phyloP scores from a whole-genome alignment of 2,329 filamentous ascomycete genomes.

The Fusarium pininemorale region DNA sequence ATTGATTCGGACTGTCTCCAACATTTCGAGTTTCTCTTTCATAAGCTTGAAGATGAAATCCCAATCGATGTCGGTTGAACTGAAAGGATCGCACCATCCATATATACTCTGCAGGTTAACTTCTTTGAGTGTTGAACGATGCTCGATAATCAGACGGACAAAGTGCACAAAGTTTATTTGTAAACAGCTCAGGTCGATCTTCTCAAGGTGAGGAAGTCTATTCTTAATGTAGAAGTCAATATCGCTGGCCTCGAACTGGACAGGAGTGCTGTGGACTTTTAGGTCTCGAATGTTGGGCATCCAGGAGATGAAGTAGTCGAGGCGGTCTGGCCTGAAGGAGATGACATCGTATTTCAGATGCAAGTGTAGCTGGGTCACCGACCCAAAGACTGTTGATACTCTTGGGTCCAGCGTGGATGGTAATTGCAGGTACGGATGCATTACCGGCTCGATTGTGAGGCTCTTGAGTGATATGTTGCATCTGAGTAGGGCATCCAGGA shows the following conservation, averaged over 20 bases:
- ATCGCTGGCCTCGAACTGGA: constrained; percentile 3
- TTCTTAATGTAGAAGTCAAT: constrained; percentile 30
- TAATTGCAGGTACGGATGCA: constrained; percentile 7
- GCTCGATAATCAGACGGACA: constrained; percentile 19
- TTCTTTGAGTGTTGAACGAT: constrained; percentile 24
- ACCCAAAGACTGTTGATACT: constrained; percentile 12
- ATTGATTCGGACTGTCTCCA: constrained; percentile 12
- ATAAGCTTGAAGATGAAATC: constrained; percentile 29
- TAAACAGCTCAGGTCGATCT: constrained; percentile 17
- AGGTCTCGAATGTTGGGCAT: constrained; percentile 35
- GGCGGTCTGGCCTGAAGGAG: constrained; percentile 17
- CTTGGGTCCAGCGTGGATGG: constrained; percentile 2
- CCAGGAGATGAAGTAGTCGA: constrained; percentile 32
- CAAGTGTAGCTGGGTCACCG: constrained; percentile 21
- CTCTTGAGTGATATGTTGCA: constrained; percentile 25
- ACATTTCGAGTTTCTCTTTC: neutral
- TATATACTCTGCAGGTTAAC: constrained; percentile 13
- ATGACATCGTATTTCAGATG: constrained; percentile 5
- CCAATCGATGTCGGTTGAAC: constrained; percentile 17
- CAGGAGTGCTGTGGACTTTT: constrained; percentile 1
- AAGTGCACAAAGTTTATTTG: constrained; percentile 28
- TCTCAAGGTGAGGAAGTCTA: constrained; percentile 31
- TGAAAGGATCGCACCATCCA: constrained; percentile 12
- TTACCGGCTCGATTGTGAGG: constrained; percentile 33
- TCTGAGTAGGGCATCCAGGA: constrained; percentile 27